Evolutionary conservation across 1,284 basidiomycete genomes (phyloP).

Genomic region (Trametes hirsuta): DNA sequence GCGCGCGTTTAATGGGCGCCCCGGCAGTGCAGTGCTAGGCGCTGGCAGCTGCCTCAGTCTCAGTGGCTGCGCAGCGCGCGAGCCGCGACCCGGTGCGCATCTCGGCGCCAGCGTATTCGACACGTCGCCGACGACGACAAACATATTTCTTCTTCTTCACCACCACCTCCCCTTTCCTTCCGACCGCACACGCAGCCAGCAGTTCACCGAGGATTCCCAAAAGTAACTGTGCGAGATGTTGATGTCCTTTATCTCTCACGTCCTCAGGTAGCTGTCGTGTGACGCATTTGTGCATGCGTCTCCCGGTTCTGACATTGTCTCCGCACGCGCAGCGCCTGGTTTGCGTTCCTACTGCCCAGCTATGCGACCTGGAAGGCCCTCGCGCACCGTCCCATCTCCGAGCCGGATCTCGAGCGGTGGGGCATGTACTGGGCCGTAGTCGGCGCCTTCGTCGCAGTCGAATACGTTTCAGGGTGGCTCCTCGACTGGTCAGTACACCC

Average conservation of each 20-base stretch:
- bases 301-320: conserved; percentile 3
- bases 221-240: conserved; percentile 39
- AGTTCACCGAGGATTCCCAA: background rate
- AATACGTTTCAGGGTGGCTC: conserved; percentile 70
- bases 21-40: background rate
- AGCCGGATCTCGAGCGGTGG: conserved; percentile 61
- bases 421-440: conserved; percentile 69
- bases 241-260: conserved; percentile 50
- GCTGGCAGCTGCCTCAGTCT: background rate
- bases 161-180: background rate
- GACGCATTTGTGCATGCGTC: conserved; percentile 5
- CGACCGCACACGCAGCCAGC: background rate
- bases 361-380: conserved; percentile 72
- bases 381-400: conserved; percentile 56
- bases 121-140: conserved; percentile 2
- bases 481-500: conserved; percentile 62
- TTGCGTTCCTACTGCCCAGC: conserved; percentile 64
- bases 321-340: conserved; percentile 60
- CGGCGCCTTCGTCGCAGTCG: conserved; percentile 65
- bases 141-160: background rate
- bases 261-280: conserved; percentile 36
- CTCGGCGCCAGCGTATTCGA: background rate
- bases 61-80: background rate
- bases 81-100: background rate
- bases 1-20: conserved; percentile 3